Evolutionary conservation across 148 eudicot species (phyloP), one percentile per base, ranked within the genome.

Genomic region (Camellia granthamiana): DNA sequence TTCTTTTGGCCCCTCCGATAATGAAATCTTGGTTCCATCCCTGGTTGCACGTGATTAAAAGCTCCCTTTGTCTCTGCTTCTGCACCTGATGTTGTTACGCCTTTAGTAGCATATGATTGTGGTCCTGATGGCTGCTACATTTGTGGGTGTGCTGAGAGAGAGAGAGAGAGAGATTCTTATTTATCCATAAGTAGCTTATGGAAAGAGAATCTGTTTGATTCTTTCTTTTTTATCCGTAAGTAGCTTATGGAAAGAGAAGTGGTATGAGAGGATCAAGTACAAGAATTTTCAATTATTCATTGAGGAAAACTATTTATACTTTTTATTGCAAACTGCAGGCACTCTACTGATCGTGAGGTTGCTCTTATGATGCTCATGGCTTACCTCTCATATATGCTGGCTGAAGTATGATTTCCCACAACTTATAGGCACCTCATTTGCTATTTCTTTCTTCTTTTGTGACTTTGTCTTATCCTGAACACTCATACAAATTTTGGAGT

Each of bases 311-410:
- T 9, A 66, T 69, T 69, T 58, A 68, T 7, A 51, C 41, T 77
- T 43, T 6, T 58, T 6, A 23, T 42, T 6, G 12, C 12, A 56
- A 63, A 55, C n/a, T 72, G 47, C 88, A 93, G 97, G 90, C 97
- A 93, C 80, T 93, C 97, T 68, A 93, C 97, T 38, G 97, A 93
- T 81, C 92, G 97, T n/a, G 97, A 93, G 85, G 92, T 93, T 85
- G 91, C 94, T 70, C 87, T 93, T 30, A 91, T 93, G 97, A 91
- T 93, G 75, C 93, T 93, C 71, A 88, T 93, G 94, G 93, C 97
- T 63, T 93, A 93, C 79, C 84, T 86, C 38, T 93, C 97, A 44
- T 93, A 93, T 73, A 90, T 93, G 93, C 70, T 93, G 70, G 89
- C 97, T 79, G 97, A 93, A 86, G 97, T 93, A 91, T 87, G 90